phyloP scores from a whole-genome alignment of 345 rosid species.

The Gossypium anomalum region DNA sequence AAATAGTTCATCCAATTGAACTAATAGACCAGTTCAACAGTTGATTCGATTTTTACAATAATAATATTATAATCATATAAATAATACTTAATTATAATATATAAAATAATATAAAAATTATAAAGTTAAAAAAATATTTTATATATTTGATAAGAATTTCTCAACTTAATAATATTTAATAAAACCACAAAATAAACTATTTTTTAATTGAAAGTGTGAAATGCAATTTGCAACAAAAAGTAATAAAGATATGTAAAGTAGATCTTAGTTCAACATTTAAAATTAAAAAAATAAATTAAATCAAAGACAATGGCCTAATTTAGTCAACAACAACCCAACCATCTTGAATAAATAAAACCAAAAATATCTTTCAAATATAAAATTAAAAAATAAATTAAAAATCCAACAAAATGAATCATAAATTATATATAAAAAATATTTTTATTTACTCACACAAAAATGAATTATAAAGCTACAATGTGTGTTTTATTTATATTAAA shows the following conservation, averaged over 20 bases:
- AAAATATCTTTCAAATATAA: background rate
- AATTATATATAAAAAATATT: background rate
- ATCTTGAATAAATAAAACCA: background rate
- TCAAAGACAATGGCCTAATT: background rate
- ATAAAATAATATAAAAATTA: conserved; percentile 18
- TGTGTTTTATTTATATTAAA: too few species aligned
- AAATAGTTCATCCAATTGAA: too few species aligned
- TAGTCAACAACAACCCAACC: background rate
- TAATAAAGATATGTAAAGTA: background rate
- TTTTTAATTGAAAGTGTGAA: background rate
- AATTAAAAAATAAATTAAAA: background rate
- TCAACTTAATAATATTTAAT: too few species aligned
- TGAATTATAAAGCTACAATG: too few species aligned
- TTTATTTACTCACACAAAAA: background rate
- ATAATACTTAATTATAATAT: too few species aligned
- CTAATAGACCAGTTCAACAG: too few species aligned
- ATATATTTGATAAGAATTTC: too few species aligned
- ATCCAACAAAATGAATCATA: background rate
- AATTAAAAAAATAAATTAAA: background rate
- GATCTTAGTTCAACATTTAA: background rate
- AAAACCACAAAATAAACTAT: background rate
- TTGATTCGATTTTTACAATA: too few species aligned
- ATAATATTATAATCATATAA: too few species aligned
- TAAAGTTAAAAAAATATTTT: background rate
- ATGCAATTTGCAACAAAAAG: background rate